These are phyloP conservation scores for Phialophora chinensis DNA, from an alignment of 2,329 filamentous ascomycete genomes.

Conservation along the genomic window DNA sequence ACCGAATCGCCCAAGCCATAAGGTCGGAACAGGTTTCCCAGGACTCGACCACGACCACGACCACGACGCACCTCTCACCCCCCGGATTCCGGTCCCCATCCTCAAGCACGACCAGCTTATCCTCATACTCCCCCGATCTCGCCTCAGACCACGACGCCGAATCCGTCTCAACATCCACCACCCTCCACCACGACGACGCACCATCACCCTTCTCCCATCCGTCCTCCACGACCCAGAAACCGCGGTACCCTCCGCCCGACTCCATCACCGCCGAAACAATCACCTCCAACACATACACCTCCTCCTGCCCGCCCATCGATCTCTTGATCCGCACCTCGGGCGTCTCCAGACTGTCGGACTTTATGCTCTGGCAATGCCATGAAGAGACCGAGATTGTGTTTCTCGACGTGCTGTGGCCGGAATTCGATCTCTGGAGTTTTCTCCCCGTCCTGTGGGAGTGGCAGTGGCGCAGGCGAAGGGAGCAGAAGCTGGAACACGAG, in stretches of 20 bases:
- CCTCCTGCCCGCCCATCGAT: conserved; percentile 83
- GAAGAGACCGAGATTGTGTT: conserved; percentile 92
- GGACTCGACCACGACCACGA: conserved; percentile 45
- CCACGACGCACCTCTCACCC: conserved; percentile 43
- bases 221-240: conserved; percentile 40
- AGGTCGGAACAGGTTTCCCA: conserved; percentile 67
- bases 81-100: conserved; percentile 40
- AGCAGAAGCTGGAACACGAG: conserved; percentile 8
- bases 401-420: conserved; percentile 89
- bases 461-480: conserved; percentile 64
- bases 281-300: conserved; percentile 85
- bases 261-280: conserved; percentile 83
- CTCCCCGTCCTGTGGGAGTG: conserved; percentile 91
- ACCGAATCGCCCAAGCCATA: conserved; percentile 84
- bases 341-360: conserved; percentile 90
- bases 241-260: conserved; percentile 75
- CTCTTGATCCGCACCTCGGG: conserved; percentile 91
- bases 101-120: conserved; percentile 38
- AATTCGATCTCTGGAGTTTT: conserved; percentile 93
- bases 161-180: conserved; percentile 28
- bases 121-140: conserved; percentile 32
- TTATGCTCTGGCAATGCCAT: conserved; percentile 99
- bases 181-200: conserved; percentile 26
- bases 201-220: conserved; percentile 1
- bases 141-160: conserved; percentile 31